Evolutionary conservation across 305 asterid species (phyloP).

Genomic region (Fraxinus paxiana): DNA sequence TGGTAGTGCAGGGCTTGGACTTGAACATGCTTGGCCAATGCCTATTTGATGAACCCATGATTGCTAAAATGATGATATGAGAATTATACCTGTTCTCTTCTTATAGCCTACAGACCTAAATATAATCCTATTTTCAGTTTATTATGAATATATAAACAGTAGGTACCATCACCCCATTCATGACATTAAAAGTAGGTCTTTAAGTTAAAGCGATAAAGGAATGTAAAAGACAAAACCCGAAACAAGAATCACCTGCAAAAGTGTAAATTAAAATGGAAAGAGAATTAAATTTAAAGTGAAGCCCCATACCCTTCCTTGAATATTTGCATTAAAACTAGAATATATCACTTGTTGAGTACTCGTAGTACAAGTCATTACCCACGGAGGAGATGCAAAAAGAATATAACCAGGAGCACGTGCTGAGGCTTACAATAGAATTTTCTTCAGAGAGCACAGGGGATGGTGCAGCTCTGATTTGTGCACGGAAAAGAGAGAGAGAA

Average conservation of each 20-base stretch:
- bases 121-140: neutral
- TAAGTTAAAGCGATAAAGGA: neutral
- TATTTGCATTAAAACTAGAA: constrained; percentile 26
- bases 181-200: neutral
- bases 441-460: constrained; percentile 34
- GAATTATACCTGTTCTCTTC: neutral
- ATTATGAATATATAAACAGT: neutral
- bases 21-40: constrained; percentile 99
- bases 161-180: neutral
- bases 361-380: constrained; percentile 29
- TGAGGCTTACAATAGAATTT: constrained; percentile 52
- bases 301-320: constrained; percentile 48
- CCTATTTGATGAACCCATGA: constrained; percentile 81
- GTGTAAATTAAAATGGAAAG: constrained; percentile 40
- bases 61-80: constrained; percentile 8
- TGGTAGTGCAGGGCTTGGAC: constrained; percentile 64
- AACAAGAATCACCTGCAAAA: constrained; percentile 79
- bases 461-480: constrained; percentile 15
- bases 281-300: constrained; percentile 51
- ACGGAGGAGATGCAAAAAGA: constrained; percentile 50
- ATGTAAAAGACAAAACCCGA: constrained; percentile 46
- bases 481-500: constrained; percentile 21
- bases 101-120: neutral
- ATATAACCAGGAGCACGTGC: constrained; percentile 65
- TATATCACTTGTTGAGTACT: constrained; percentile 37